These are phyloP conservation scores for Akanthomyces muscarius DNA, from an alignment of 2,329 filamentous ascomycete species.

Conservation along the genomic window DNA sequence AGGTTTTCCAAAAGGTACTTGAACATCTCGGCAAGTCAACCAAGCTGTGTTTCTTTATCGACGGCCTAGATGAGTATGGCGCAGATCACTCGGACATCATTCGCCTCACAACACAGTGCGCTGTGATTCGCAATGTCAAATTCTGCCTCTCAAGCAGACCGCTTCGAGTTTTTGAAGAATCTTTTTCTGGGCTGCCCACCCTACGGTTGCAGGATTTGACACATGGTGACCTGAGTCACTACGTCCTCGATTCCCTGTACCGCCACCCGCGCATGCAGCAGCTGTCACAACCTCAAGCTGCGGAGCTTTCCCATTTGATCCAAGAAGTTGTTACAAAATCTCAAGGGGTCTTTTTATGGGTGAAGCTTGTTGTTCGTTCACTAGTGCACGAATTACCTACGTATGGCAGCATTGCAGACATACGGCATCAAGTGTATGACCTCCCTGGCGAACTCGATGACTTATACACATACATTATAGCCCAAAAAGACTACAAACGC, in stretches of 20 bases:
- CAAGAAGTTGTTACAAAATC: conserved; percentile 12
- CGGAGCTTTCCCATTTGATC: neutral
- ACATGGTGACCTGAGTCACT: conserved; percentile 3
- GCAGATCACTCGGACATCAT: conserved; percentile 15
- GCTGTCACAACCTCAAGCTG: neutral
- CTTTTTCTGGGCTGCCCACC: conserved; percentile 13
- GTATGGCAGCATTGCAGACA: neutral
- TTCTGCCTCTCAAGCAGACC: conserved; percentile 28
- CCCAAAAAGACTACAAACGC: neutral
- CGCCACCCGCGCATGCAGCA: conserved; percentile 2
- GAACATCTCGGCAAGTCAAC: neutral
- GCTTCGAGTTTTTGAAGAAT: conserved; percentile 17
- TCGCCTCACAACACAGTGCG: neutral
- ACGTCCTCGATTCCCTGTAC: conserved; percentile 3
- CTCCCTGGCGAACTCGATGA: conserved; percentile 16
- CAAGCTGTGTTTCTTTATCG: conserved; percentile 20
- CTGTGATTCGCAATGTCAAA: conserved; percentile 21
- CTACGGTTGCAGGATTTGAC: conserved; percentile 9
- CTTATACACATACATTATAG: conserved; percentile 16
- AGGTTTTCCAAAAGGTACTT: neutral
- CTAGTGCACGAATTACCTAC: conserved; percentile 14
- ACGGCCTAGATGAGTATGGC: conserved; percentile 22
- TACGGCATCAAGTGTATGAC: conserved; percentile 4
- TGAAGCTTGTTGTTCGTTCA: conserved; percentile 20
- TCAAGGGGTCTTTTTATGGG: conserved; percentile 24